Base-by-base conservation (phyloP, 75 land plant genomes). In the Selaginella moellendorffii region DNA sequence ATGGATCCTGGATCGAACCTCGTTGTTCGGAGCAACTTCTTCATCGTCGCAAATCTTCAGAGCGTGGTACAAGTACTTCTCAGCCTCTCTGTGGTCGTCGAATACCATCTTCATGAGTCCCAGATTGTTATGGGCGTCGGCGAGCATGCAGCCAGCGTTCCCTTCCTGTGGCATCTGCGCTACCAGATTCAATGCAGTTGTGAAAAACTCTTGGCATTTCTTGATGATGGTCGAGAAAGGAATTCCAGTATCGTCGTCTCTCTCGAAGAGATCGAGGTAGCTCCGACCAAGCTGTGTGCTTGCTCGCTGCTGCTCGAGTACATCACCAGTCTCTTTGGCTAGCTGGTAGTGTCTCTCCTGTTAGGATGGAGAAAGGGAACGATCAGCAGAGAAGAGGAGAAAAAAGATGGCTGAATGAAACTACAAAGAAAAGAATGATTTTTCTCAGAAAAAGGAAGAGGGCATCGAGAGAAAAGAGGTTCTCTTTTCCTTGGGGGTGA, bases 211-310 rank as follows among this genome's bases (percentile, higher is more conserved):
- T 63, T 81, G 86, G 5, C 96, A 80, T 66, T 80, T 86, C 18
- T 80, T 26, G 46, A 36, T 5, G 14, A 36, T 5, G 10, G 14
- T 5, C 46, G 14, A 5, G 10, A 5, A 5, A 14, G 46, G 14
- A 0, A 84, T 82, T 36, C 1, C 31, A 17, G 72, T 75, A 26
- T 83, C 86, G 62, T 82, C 74, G 2, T 56, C 59, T 8, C 24
- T 5, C 22, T 77, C 65, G 61, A 80, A 86, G 23, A 95, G 71
- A 30, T 90, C 97, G 71, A 86, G 69, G 78, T 84, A 95, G 0
- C 97, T 90, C 29, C 99, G 83, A 2, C 99, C 99, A 53, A 95
- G 97, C 65, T 95, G 99, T 2, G 99, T 95, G 69, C 70, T 74
- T 1, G 99, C 97, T 65, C 99, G 72, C 56, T 95, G 99, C 70